Conservation (phyloP, 257 asterid species). For the Solanum habrochaites region DNA sequence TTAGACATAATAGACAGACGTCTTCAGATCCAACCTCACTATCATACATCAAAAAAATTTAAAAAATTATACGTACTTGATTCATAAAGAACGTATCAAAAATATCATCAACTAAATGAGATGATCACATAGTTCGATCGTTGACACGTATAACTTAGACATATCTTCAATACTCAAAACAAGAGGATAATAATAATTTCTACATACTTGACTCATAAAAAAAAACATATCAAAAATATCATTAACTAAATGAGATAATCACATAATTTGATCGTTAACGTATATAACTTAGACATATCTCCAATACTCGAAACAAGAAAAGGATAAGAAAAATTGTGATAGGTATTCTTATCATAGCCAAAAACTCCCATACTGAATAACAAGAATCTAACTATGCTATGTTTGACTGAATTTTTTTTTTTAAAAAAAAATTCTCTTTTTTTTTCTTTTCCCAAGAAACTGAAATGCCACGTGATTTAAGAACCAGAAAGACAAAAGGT, state of each 20-base stretch:
- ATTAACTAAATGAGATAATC: accelerated
- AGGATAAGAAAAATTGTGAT: background rate
- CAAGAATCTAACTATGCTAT: background rate
- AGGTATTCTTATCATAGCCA: background rate
- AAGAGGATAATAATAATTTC: no score
- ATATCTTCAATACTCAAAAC: no score
- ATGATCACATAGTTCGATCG: no score
- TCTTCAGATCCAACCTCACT: no score
- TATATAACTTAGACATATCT: background rate
- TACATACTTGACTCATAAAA: no score
- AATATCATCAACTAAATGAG: no score
- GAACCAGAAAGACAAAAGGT: background rate
- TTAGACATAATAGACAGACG: no score
- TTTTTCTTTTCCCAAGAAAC: background rate
- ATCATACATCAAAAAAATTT: no score
- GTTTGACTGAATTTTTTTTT: background rate
- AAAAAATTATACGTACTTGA: no score
- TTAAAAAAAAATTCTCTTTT: background rate
- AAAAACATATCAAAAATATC: no score
- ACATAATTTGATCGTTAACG: background rate
- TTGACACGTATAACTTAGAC: no score
- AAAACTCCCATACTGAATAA: background rate
- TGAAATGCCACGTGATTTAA: background rate
- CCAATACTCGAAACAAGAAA: background rate
- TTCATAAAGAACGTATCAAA: no score